phyloP scores from a whole-genome alignment of 1,139 yeast species.

The Blastobotrys apis region DNA sequence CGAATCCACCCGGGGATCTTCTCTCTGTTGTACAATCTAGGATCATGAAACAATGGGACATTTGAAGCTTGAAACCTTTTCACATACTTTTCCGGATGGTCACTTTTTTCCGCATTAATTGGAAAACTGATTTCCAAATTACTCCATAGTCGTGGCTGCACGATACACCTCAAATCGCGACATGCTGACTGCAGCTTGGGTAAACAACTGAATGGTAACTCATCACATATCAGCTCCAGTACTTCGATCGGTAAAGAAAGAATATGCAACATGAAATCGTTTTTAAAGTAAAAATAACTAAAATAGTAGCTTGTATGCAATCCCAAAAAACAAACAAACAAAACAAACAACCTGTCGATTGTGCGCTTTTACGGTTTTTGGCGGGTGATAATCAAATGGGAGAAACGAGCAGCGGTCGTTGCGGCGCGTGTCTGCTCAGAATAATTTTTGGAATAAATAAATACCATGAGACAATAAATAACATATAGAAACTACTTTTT shows the following conservation, averaged over 20 bases:
- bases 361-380: too few species aligned
- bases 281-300: too few species aligned
- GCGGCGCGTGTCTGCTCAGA: too few species aligned
- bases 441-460: too few species aligned
- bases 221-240: conserved; percentile 3
- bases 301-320: too few species aligned
- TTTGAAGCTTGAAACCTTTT: conserved; percentile 3
- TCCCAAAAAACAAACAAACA: too few species aligned
- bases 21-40: conserved; percentile 2
- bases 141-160: conserved; percentile 3
- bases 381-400: too few species aligned
- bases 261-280: too few species aligned
- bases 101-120: not conserved
- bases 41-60: not conserved
- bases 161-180: not conserved
- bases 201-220: not conserved
- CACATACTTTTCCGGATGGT: not conserved
- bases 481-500: too few species aligned
- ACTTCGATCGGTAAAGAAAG: conserved; percentile 5
- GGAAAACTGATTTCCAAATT: conserved; percentile 5
- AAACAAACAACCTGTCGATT: too few species aligned
- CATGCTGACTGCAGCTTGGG: conserved; percentile 6
- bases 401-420: too few species aligned
- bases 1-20: not conserved
- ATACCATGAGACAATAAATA: too few species aligned